phyloP scores from a whole-genome alignment of 2,329 filamentous ascomycete species.

The Xylaria sp. region DNA sequence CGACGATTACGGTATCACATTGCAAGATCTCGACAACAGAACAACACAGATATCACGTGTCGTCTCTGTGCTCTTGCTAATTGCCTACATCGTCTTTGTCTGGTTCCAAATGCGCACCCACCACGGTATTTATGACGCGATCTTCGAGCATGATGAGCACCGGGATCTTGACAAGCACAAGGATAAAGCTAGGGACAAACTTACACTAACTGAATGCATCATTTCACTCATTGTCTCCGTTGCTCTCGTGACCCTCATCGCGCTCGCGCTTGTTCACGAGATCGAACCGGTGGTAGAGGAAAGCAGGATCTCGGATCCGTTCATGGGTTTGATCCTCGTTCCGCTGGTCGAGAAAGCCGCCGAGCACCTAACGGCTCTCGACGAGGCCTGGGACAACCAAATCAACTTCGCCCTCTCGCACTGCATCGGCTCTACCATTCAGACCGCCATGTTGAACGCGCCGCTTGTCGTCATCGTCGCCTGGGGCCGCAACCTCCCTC shows the following conservation, averaged over 20 bases:
- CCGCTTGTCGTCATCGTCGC: constrained; percentile 85
- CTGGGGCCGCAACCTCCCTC: constrained; percentile 76
- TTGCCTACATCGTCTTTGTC: constrained; percentile 73
- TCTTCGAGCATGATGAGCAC: constrained; percentile 76
- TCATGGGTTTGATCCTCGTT: constrained; percentile 78
- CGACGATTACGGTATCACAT: constrained; percentile 40
- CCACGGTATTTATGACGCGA: constrained; percentile 78
- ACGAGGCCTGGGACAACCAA: constrained; percentile 84
- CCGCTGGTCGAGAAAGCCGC: constrained; percentile 87
- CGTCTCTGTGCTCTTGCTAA: constrained; percentile 74
- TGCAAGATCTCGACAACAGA: constrained; percentile 58
- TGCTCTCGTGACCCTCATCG: constrained; percentile 76
- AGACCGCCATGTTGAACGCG: constrained; percentile 88
- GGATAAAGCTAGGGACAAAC: constrained; percentile 70
- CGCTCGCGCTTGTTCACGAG: constrained; percentile 77
- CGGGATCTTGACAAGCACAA: constrained; percentile 71
- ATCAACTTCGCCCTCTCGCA: constrained; percentile 89
- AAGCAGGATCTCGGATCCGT: constrained; percentile 60
- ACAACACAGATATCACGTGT: constrained; percentile 75
- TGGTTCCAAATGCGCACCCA: constrained; percentile 82
- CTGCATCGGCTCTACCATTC: constrained; percentile 85
- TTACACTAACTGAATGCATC: constrained; percentile 78
- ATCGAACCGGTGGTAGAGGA: constrained; percentile 68
- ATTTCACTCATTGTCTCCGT: constrained; percentile 73
- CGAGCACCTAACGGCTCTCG: constrained; percentile 84